A percentile compares a stretch with the other conserved stretches of the same genome.
phyloP scores from a whole-genome alignment of 352 stramenopile species.

The Pythium biforme region DNA sequence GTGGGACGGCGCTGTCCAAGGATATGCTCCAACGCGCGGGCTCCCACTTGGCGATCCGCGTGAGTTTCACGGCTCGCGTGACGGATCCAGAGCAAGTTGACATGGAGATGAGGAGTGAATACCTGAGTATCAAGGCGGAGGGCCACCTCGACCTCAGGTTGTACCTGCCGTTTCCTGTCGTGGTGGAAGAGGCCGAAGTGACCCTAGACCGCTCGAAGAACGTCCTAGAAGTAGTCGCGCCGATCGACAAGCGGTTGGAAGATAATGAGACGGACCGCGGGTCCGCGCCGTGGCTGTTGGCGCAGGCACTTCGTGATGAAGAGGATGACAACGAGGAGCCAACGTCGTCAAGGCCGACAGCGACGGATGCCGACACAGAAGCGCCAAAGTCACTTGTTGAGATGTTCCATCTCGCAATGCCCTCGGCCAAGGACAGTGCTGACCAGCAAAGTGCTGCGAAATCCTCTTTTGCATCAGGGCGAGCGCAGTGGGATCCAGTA shows the following conservation, averaged over 20 bases:
- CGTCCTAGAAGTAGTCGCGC: slow-evolving; percentile 33
- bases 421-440: not conserved
- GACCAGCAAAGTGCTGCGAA: slow-evolving; percentile 6
- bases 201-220: slow-evolving; percentile 37
- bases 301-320: slow-evolving; percentile 45
- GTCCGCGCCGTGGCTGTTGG: slow-evolving; percentile 67
- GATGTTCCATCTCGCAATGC: slow-evolving; percentile 61
- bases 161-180: slow-evolving; percentile 70
- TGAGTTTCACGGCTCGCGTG: slow-evolving; percentile 47
- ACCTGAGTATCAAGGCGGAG: slow-evolving; percentile 42
- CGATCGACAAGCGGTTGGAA: slow-evolving; percentile 61
- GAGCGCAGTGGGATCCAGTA: slow-evolving; percentile 50
- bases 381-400: slow-evolving; percentile 57
- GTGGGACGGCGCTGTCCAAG: slow-evolving; percentile 42
- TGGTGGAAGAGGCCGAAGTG: slow-evolving; percentile 32
- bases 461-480: not conserved
- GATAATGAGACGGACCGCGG: slow-evolving; percentile 41
- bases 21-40: slow-evolving; percentile 39
- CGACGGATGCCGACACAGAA: not conserved
- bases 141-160: slow-evolving; percentile 53
- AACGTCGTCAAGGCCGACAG: not conserved
- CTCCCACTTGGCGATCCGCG: slow-evolving; percentile 32
- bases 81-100: slow-evolving; percentile 32
- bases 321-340: slow-evolving; percentile 8
- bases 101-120: slow-evolving; percentile 50